Evolutionary conservation across 768 basidiomycete genomes (phyloP), one percentile per base, ranked within the genome.

Genomic region (Neoboletus brunneissimus): DNA sequence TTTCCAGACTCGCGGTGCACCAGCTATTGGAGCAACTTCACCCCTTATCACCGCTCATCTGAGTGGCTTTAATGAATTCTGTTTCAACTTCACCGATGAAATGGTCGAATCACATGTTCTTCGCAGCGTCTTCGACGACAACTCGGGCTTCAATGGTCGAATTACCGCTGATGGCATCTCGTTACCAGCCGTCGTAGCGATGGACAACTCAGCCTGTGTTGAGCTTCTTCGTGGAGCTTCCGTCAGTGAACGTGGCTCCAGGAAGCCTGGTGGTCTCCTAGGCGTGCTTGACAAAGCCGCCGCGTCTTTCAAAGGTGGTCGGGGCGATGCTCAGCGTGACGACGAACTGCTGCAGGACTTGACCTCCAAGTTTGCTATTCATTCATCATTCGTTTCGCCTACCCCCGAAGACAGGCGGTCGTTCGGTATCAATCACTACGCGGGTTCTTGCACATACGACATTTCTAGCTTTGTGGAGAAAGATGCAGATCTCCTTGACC

Each of bases 381-480:
- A 85, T 57, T 63, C 80, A 1, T 84, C 83, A n/a, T 86, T 84
- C 62, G 67, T 79, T 48, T 58, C 73, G 59, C 75, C 56, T 48
- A 53, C 62, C 44, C 55, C 45, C 51, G 69, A 70, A 20, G 72
- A 68, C 27, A 72, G 67, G 46, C 73, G 66, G 34, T 64, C 75
- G 27, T 86, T 86, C 57, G 82, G 79, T 9, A 79, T 86, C 75
- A 85, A 82, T 64, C 84, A 86, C 65, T 86, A 82, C 54, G 73
- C 81, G 3, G 82, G 84, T 12, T 66, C 68, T 35, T 80, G 80
- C 67, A 73, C 77, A 15, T 86, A 86, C 66, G 83, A 85, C 53
- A 71, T 76, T 12, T 68, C 73, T 5, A 62, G 55, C 40, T 81
- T 81, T 61, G 73, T 81, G 51, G 80, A 81, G 67, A 79, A 76